Percentiles rank a stretch among this genome's conserved stretches.
Conservation (phyloP, 2,329 filamentous ascomycete genomes). For the Colletotrichum truncatum region DNA sequence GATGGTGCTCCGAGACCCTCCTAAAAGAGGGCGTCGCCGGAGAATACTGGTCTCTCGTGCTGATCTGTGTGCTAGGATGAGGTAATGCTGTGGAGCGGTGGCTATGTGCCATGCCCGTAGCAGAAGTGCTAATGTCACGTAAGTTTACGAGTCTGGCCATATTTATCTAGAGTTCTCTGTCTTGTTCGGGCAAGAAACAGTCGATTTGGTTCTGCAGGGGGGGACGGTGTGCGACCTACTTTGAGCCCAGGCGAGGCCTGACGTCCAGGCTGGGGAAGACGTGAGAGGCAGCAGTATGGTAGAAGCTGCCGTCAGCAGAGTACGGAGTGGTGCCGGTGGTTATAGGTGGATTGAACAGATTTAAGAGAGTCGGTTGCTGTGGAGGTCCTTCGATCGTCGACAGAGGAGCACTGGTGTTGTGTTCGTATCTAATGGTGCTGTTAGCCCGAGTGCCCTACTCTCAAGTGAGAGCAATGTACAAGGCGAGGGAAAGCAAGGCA, state of each 20-base stretch:
- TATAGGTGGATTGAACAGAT: conserved; percentile 59
- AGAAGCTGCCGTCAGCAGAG: conserved; percentile 57
- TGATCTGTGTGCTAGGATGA: conserved; percentile 58
- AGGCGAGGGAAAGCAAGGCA: conserved; percentile 28
- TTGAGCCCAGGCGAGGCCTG: conserved; percentile 63
- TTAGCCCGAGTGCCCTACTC: conserved; percentile 32
- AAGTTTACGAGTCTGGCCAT: conserved; percentile 43
- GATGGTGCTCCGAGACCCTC: conserved; percentile 57
- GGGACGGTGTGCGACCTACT: conserved; percentile 53
- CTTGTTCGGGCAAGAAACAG: conserved; percentile 25
- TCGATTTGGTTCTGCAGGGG: conserved; percentile 7
- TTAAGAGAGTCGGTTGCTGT: conserved; percentile 60
- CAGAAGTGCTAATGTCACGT: conserved; percentile 55
- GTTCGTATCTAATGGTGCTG: conserved; percentile 59
- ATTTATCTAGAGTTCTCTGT: conserved; percentile 3
- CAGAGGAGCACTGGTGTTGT: conserved; percentile 61
- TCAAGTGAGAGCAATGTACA: conserved; percentile 29
- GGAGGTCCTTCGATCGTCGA: conserved; percentile 62
- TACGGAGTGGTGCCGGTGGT: conserved; percentile 58
- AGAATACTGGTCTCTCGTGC: conserved; percentile 63
- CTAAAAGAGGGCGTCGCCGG: conserved; percentile 60
- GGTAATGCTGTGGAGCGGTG: conserved; percentile 62
- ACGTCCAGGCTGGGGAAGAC: conserved; percentile 61
- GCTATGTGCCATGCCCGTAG: conserved; percentile 67
- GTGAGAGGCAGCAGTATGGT: conserved; percentile 56